Conservation (phyloP, 2,329 filamentous ascomycete genomes). For the Trichoderma sp. region DNA sequence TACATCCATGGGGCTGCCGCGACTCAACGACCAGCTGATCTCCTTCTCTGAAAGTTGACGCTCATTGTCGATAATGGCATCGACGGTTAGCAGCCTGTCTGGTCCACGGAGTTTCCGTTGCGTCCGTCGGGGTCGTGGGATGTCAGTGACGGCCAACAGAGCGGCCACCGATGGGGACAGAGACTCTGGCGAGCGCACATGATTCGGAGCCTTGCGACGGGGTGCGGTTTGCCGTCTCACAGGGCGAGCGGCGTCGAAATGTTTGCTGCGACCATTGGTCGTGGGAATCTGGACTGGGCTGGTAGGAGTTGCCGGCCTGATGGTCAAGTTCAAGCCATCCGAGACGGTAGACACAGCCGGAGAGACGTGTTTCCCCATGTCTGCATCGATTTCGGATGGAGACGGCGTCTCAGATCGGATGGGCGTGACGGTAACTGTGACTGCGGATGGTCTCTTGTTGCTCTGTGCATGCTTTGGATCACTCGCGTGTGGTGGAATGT, state of each 20-base stretch:
- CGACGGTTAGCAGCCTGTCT: conserved; percentile 50
- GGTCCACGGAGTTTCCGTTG: conserved; percentile 37
- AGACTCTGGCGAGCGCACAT: conserved; percentile 54
- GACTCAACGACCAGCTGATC: conserved; percentile 54
- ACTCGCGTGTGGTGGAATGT: conserved; percentile 31
- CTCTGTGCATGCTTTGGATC: conserved; percentile 36
- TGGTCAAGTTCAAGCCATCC: conserved; percentile 34
- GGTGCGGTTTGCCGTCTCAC: conserved; percentile 44
- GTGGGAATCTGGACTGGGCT: conserved; percentile 59
- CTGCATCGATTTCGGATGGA: conserved; percentile 33
- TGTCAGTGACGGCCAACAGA: conserved; percentile 62
- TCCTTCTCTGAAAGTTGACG: conserved; percentile 58
- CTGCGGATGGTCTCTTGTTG: conserved; percentile 29
- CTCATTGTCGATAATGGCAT: conserved; percentile 57
- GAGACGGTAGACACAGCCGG: conserved; percentile 35
- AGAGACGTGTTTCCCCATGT: conserved; percentile 41
- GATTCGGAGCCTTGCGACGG: conserved; percentile 39
- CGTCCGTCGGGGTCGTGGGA: conserved; percentile 51
- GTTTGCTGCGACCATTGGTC: conserved; percentile 39
- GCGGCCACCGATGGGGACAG: conserved; percentile 62
- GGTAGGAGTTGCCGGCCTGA: conserved; percentile 42
- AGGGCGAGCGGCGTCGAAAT: conserved; percentile 37
- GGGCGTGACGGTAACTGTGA: conserved; percentile 27
- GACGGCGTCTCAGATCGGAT: conserved; percentile 24
- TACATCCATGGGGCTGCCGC: conserved; percentile 58